Conservation (phyloP, 768 basidiomycete species). For the Amanita jacksonii region DNA sequence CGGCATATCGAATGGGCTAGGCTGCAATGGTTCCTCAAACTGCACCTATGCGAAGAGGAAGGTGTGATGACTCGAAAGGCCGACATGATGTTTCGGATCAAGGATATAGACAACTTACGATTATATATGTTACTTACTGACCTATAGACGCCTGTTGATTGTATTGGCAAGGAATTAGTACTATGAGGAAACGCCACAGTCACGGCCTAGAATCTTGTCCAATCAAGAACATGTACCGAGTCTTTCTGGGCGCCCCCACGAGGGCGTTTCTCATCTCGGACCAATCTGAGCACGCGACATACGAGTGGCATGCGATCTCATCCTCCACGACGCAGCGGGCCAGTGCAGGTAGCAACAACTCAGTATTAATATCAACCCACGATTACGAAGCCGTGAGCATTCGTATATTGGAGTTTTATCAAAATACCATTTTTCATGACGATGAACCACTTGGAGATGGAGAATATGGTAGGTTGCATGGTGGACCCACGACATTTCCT, state of each 20-base stretch:
- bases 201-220: no score
- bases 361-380: constrained; percentile 35
- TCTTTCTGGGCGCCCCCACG: constrained; percentile 47
- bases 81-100: no score
- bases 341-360: constrained; percentile 12
- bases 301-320: constrained; percentile 21
- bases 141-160: no score
- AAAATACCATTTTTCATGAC: constrained; percentile 61
- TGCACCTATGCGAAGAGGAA: background rate
- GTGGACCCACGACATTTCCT: background rate
- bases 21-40: no score
- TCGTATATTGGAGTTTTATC: constrained; percentile 62
- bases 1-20: no score
- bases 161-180: no score
- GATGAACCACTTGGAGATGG: constrained; percentile 23
- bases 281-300: constrained; percentile 22
- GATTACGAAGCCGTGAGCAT: constrained; percentile 58
- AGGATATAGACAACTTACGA: no score
- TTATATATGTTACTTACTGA: no score
- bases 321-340: constrained; percentile 11
- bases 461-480: background rate
- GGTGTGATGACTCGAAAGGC: background rate
- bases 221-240: constrained; percentile 42
- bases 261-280: constrained; percentile 20
- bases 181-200: no score